Evolutionary conservation across 2,329 filamentous ascomycete genomes (phyloP).

Genomic region (Triangularia setosa): DNA sequence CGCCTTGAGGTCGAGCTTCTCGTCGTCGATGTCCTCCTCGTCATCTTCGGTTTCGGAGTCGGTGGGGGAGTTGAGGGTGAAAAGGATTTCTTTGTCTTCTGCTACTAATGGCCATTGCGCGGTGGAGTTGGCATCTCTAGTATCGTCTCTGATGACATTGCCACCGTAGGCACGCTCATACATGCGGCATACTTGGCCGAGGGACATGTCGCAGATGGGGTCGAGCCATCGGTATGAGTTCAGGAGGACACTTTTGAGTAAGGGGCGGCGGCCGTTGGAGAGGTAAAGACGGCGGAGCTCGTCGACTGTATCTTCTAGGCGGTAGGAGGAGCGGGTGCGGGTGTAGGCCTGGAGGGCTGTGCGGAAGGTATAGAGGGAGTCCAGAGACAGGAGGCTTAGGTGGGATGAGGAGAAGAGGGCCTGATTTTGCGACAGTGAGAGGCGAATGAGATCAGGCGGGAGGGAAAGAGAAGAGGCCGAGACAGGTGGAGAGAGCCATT

Average conservation of each 20-base stretch:
- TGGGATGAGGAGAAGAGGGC: slow-evolving; percentile 57
- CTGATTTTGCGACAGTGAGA: slow-evolving; percentile 57
- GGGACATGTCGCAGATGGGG: slow-evolving; percentile 42
- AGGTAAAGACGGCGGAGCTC: slow-evolving; percentile 59
- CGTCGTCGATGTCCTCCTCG: slow-evolving; percentile 23
- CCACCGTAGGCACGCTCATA: slow-evolving; percentile 25
- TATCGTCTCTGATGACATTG: slow-evolving; percentile 24
- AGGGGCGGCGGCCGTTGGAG: slow-evolving; percentile 45
- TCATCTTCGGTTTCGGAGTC: slow-evolving; percentile 8
- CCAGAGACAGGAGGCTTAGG: slow-evolving; percentile 56
- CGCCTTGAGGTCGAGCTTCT: slow-evolving; percentile 22
- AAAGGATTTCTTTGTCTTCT: slow-evolving; percentile 17
- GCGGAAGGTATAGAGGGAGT: slow-evolving; percentile 63
- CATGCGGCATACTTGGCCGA: slow-evolving; percentile 46
- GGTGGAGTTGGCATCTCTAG: neutral
- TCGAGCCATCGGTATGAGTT: slow-evolving; percentile 56
- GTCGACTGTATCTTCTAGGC: slow-evolving; percentile 59
- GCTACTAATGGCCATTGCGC: slow-evolving; percentile 18
- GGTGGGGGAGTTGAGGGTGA: slow-evolving; percentile 2
- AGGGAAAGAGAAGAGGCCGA: slow-evolving; percentile 43
- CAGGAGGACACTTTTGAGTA: slow-evolving; percentile 49
- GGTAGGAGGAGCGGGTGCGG: slow-evolving; percentile 39
- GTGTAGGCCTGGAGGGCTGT: slow-evolving; percentile 56
- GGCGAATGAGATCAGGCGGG: slow-evolving; percentile 49
- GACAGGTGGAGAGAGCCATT: slow-evolving; percentile 43